Conservation (phyloP, 2,329 filamentous ascomycete species). For the Graphiopsis chlorocephala region DNA sequence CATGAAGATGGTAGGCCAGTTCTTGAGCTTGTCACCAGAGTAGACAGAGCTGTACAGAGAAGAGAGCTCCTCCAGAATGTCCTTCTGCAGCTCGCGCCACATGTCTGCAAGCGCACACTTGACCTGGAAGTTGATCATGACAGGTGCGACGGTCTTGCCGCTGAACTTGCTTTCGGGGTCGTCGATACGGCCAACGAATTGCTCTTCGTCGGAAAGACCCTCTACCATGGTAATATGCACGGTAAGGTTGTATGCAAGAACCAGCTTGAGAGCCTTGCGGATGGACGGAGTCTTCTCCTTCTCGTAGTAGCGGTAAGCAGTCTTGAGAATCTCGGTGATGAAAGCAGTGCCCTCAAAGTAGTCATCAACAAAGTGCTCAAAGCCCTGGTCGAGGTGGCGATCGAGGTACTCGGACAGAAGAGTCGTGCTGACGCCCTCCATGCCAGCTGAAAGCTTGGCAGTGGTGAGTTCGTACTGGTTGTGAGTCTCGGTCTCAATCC, state of each 20-base stretch:
- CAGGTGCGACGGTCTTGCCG: conserved; percentile 86
- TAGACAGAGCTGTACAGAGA: conserved; percentile 95
- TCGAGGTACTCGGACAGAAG: conserved; percentile 90
- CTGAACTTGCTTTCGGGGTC: conserved; percentile 82
- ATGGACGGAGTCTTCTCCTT: conserved; percentile 86
- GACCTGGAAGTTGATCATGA: conserved; percentile 99
- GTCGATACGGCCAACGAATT: conserved; percentile 77
- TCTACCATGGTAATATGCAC: conserved; percentile 93
- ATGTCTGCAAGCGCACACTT: conserved; percentile 96
- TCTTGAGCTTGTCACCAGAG: conserved; percentile 94
- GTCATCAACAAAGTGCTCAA: conserved; percentile 90
- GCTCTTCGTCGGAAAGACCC: conserved; percentile 76
- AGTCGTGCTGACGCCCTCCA: conserved; percentile 78
- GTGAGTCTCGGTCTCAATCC: conserved; percentile 81
- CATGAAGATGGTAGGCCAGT: conserved; percentile 99
- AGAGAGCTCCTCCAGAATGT: conserved; percentile 91
- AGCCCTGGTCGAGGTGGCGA: conserved; percentile 87
- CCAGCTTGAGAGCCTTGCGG: conserved; percentile 90
- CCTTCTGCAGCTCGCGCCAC: conserved; percentile 97
- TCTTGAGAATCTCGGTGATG: conserved; percentile 94
- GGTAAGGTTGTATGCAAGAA: conserved; percentile 93
- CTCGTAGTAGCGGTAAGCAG: conserved; percentile 86
- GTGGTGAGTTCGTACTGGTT: conserved; percentile 83
- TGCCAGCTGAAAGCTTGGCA: conserved; percentile 82
- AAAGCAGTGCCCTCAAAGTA: conserved; percentile 96